Percentiles rank a stretch among this genome's conserved stretches.
These are phyloP conservation scores for Leucocoprinus birnbaumii DNA, from an alignment of 768 basidiomycete species.

Conservation along the genomic window DNA sequence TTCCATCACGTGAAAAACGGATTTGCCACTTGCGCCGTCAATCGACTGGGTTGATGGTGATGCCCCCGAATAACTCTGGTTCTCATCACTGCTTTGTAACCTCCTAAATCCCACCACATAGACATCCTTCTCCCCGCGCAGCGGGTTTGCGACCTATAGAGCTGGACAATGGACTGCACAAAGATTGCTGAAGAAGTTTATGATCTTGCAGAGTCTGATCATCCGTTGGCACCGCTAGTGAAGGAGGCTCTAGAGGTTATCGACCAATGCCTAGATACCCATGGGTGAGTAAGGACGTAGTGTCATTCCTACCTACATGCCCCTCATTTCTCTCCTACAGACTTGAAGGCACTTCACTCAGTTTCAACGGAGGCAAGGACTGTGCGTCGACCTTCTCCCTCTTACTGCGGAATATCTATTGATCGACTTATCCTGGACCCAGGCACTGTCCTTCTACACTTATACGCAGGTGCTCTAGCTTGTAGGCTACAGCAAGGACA, in stretches of 20 bases:
- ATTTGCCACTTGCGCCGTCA: no score
- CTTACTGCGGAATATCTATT: neutral
- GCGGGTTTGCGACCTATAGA: no score
- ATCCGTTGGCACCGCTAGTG: conserved; percentile 52
- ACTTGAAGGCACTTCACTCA: conserved; percentile 72
- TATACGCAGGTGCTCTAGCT: conserved; percentile 74
- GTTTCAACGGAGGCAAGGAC: conserved; percentile 99
- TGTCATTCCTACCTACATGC: conserved; percentile 15
- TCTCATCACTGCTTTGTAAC: neutral
- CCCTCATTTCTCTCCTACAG: conserved; percentile 33
- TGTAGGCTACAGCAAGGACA: conserved; percentile 32
- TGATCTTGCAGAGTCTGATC: conserved; percentile 47
- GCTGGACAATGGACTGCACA: conserved; percentile 56
- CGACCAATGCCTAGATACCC: conserved; percentile 67
- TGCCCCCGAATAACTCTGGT: neutral
- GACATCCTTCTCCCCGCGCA: no score
- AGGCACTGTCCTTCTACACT: conserved; percentile 95
- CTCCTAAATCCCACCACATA: neutral
- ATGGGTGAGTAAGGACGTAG: conserved; percentile 63
- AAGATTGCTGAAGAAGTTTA: conserved; percentile 60
- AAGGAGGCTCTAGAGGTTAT: conserved; percentile 83
- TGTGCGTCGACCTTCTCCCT: conserved; percentile 51
- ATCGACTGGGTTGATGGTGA: neutral
- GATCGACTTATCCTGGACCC: conserved; percentile 5
- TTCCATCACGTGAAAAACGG: neutral